phyloP scores from a whole-genome alignment of 805 yeast genomes.

The Metschnikowia chrysomelidarum region DNA sequence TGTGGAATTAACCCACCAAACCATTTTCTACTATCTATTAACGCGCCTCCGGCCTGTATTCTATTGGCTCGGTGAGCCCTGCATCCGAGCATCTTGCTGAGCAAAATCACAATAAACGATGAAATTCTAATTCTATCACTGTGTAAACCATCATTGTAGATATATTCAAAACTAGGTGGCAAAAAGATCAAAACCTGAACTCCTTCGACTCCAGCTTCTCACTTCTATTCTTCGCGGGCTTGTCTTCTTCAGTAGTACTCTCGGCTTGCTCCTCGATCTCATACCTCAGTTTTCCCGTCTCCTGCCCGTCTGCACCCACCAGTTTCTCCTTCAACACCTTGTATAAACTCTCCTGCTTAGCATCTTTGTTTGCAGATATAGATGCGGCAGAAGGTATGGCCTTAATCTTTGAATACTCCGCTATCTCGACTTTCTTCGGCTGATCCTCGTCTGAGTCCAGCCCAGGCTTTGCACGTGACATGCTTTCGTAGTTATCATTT shows the following conservation, averaged over 20 bases:
- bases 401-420: constrained; percentile 14
- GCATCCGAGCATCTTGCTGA: neutral
- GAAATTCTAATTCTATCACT: too few species aligned
- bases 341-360: constrained; percentile 11
- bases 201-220: neutral
- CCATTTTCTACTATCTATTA: constrained; percentile 2
- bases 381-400: neutral
- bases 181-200: constrained; percentile 12
- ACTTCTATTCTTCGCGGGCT: neutral
- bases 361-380: neutral
- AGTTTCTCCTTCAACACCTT: constrained; percentile 16
- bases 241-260: neutral
- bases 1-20: constrained; percentile 8
- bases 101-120: constrained; percentile 1
- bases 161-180: too few species aligned
- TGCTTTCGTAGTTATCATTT: neutral
- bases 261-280: constrained; percentile 2
- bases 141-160: too few species aligned
- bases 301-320: constrained; percentile 3
- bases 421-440: constrained; percentile 16
- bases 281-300: constrained; percentile 8
- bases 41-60: constrained; percentile 4
- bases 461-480: neutral
- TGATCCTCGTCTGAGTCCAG: constrained; percentile 7
- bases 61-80: neutral